Evolutionary conservation across 2,329 filamentous ascomycete species (phyloP).

Genomic region (Plenodomus tracheiphilus): DNA sequence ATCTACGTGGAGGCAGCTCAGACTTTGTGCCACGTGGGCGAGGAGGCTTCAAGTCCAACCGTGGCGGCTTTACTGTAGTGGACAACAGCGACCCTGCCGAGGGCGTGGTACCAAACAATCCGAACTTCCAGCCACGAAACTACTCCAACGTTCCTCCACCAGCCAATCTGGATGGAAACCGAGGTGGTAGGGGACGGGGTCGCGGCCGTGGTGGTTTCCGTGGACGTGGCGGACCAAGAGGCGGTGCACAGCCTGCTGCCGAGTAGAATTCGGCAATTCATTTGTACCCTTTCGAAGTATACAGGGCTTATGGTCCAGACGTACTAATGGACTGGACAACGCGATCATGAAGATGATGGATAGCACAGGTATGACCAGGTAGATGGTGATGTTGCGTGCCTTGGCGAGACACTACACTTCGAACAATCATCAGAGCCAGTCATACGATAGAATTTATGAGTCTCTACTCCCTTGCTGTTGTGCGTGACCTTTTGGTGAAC

Average conservation of each 20-base stretch:
- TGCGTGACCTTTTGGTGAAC: no score
- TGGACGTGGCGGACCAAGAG: slow-evolving; percentile 35
- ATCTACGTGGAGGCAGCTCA: slow-evolving; percentile 23
- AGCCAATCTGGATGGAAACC: slow-evolving; percentile 33
- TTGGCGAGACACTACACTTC: no score
- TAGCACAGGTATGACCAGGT: no score
- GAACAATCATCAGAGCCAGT: no score
- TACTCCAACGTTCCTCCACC: slow-evolving; percentile 46
- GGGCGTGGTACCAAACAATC: slow-evolving; percentile 60
- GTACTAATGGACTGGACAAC: no score
- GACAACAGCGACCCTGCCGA: slow-evolving; percentile 57
- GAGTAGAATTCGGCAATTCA: slow-evolving; percentile 9
- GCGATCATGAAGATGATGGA: no score
- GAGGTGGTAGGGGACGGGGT: slow-evolving; percentile 37
- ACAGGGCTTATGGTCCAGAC: no score
- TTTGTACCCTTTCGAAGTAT: not conserved
- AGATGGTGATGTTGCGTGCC: no score
- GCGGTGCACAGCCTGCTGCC: slow-evolving; percentile 24
- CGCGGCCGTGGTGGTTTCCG: slow-evolving; percentile 36
- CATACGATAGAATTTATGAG: no score
- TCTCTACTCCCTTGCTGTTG: no score
- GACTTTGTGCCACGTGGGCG: slow-evolving; percentile 47
- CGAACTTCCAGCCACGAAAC: slow-evolving; percentile 57
- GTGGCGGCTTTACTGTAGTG: slow-evolving; percentile 50
- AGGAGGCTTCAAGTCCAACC: slow-evolving; percentile 42